phyloP scores from a whole-genome alignment of 2,329 filamentous ascomycete genomes.

The Lecanicillium sp. region DNA sequence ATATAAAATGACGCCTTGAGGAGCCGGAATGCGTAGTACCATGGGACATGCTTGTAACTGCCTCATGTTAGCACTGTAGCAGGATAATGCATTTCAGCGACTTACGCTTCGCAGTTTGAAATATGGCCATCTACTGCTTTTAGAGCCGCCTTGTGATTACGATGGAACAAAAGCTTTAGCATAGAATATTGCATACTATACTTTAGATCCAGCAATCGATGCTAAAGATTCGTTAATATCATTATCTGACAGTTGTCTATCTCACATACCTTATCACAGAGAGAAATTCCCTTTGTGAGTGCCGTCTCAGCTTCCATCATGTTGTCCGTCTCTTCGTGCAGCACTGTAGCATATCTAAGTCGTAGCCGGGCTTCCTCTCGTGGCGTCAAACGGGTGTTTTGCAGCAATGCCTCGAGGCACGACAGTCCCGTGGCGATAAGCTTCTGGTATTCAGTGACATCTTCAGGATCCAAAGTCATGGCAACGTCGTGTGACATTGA shows the following conservation, averaged over 20 bases:
- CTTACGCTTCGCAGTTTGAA: conserved; percentile 56
- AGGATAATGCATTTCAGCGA: conserved; percentile 11
- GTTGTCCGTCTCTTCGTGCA: conserved; percentile 71
- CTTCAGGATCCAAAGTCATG: conserved; percentile 26
- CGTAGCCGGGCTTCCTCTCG: conserved; percentile 61
- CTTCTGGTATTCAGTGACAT: conserved; percentile 60
- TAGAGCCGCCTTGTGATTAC: conserved; percentile 63
- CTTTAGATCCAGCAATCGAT: conserved; percentile 52
- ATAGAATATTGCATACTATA: conserved; percentile 71
- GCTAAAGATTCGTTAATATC: conserved; percentile 22
- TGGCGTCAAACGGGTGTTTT: conserved; percentile 50
- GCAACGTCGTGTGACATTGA: conserved; percentile 38
- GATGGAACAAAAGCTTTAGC: conserved; percentile 60
- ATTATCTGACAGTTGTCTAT: not conserved
- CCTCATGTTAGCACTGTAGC: not conserved
- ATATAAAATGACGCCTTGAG: conserved; percentile 63
- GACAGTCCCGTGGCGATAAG: conserved; percentile 64
- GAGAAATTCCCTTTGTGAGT: conserved; percentile 60
- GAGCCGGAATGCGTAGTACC: conserved; percentile 71
- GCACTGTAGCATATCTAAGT: conserved; percentile 60
- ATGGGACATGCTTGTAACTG: conserved; percentile 57
- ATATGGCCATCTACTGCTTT: conserved; percentile 64
- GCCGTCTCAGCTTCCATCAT: conserved; percentile 64
- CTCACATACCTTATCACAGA: conserved; percentile 53
- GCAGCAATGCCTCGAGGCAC: conserved; percentile 63